Evolutionary conservation across 2,329 filamentous ascomycete species (phyloP), one percentile per base, ranked within the genome.

Genomic region (Plenodomus biglobosus): DNA sequence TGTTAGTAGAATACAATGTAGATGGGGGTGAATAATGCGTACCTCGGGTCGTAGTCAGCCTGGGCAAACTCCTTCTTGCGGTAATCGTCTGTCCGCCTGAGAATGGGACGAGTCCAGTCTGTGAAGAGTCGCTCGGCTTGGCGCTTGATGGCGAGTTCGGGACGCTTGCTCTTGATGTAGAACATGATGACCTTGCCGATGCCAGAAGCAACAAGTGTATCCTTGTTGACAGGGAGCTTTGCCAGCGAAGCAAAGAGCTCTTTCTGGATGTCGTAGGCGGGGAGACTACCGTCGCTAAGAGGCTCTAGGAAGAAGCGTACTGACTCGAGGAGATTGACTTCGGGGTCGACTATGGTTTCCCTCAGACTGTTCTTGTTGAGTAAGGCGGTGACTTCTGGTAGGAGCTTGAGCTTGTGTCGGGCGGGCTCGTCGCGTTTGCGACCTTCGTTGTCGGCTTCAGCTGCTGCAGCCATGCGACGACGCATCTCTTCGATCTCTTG

Each of bases 221-320:
- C 94, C 69, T 96, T 96, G 68, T 91, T 88, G 58, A 97, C 90
- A 5, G 90, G 91, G 4, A 97, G 80, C 63, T 85, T 86, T 16
- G 81, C 82, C 32, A 99, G 79, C 19, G 90, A 87, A 20, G 83
- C 83, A 70, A 99, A 94, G 37, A 99, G 83, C 69, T 97, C 92
- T 53, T 92, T 90, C 76, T 99, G 94, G 59, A 99, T 97, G 69
- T 94, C 94, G 76, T 96, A 99, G 22, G 94, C 92, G 0, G 94
- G 94, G 41, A 99, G 81, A 52, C 90, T 92, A 48, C 92, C 94
- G 68, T 97, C 92, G 62, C 92, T 91, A 38, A 97, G 81, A 1
- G 94, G 94, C 70, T 99, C 94, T 18, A 99, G 82, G 80, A 97
- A 97, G 80, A 95, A 97, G 68, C 92, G 91, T 65, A 99, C 90